Evolutionary conservation across 2,329 filamentous ascomycete species (phyloP).

Genomic region (Sporothrix phasma): DNA sequence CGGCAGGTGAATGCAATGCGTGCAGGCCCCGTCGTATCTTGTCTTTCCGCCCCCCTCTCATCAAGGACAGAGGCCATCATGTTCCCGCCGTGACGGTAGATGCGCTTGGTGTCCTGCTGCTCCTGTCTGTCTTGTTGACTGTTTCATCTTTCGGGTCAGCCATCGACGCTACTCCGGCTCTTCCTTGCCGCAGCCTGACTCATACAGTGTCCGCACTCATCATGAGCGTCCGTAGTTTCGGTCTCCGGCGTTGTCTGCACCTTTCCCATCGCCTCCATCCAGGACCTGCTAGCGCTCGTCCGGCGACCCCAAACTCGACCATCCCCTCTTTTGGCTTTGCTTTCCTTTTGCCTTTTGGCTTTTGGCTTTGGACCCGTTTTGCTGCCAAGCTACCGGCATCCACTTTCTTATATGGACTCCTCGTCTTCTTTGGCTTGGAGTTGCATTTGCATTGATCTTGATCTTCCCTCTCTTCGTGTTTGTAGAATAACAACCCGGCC

Average conservation of each 20-base stretch:
- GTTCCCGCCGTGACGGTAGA: too few relatives aligned
- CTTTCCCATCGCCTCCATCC: constrained; percentile 3
- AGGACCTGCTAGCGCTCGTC: constrained; percentile 3
- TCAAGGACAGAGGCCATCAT: too few relatives aligned
- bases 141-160: too few relatives aligned
- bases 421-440: not conserved
- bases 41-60: too few relatives aligned
- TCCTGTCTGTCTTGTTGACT: too few relatives aligned
- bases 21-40: too few relatives aligned
- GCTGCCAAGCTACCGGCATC: not conserved
- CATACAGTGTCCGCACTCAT: not conserved
- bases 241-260: not conserved
- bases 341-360: too few relatives aligned
- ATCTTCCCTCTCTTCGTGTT: not conserved
- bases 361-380: too few relatives aligned
- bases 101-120: too few relatives aligned
- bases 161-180: not conserved
- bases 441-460: not conserved
- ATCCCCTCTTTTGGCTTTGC: not conserved
- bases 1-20: too few relatives aligned
- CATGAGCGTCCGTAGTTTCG: not conserved
- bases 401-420: not conserved
- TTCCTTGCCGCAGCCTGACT: too few relatives aligned
- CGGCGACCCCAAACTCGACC: not conserved
- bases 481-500: not conserved